phyloP scores from a whole-genome alignment of 768 basidiomycete species.

The Suillus hirtellus region DNA sequence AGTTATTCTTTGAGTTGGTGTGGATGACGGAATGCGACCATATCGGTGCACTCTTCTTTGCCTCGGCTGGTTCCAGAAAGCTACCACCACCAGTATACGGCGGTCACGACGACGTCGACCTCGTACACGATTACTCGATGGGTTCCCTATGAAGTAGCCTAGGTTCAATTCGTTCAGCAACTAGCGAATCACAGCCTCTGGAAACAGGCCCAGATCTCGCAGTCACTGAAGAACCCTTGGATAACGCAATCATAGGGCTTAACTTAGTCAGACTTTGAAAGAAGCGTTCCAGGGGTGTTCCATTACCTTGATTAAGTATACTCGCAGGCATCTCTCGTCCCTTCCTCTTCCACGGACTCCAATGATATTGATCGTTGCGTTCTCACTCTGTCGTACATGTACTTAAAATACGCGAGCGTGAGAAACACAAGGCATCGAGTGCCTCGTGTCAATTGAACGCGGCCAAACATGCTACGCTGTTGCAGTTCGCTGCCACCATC shows the following conservation, averaged over 20 bases:
- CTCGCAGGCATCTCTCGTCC: neutral
- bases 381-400: neutral
- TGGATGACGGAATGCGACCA: too few relatives aligned
- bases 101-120: too few relatives aligned
- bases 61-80: too few relatives aligned
- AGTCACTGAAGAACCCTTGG: neutral
- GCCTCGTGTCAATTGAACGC: slow-evolving; percentile 7
- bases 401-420: neutral
- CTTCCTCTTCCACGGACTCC: neutral
- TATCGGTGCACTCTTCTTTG: too few relatives aligned
- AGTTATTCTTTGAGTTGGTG: too few relatives aligned
- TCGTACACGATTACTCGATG: neutral
- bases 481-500: slow-evolving; percentile 18
- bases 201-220: neutral
- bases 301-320: neutral
- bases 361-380: neutral
- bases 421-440: neutral
- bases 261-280: neutral
- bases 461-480: slow-evolving; percentile 3
- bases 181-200: neutral
- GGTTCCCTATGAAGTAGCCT: neutral
- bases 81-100: too few relatives aligned
- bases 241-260: neutral
- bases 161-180: neutral
- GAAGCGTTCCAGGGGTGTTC: neutral